A percentile compares a stretch with the other conserved stretches of the same genome.
Evolutionary conservation across 2,329 filamentous ascomycete species (phyloP).

Genomic region (Ophiocordyceps camponoti-floridani): DNA sequence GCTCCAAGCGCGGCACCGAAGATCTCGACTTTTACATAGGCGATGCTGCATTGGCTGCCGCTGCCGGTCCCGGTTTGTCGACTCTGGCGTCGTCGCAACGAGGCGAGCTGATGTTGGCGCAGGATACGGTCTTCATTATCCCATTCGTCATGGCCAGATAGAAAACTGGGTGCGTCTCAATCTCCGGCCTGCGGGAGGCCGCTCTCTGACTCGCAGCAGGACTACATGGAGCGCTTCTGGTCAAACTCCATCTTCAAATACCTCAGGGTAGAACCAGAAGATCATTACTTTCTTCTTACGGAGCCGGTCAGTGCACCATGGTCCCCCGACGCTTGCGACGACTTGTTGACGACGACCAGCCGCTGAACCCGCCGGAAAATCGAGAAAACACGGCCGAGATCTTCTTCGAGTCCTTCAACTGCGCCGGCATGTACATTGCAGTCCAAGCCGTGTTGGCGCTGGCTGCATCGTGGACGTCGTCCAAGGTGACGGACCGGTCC

Average conservation of each 20-base stretch:
- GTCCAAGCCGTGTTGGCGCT: conserved; percentile 94
- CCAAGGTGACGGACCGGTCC: conserved; percentile 90
- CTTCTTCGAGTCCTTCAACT: conserved; percentile 99
- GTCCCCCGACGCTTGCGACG: no score
- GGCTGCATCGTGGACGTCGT: conserved; percentile 95
- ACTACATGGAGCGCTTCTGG: conserved; percentile 99
- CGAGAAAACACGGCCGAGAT: conserved; percentile 98
- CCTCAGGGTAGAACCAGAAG: conserved; percentile 89
- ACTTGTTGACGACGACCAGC: conserved; percentile 28
- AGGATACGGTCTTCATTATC: conserved; percentile 95
- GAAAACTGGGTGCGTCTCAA: conserved; percentile 71
- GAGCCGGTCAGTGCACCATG: conserved; percentile 55
- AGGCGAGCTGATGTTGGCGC: conserved; percentile 4
- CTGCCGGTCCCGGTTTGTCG: conserved; percentile 56
- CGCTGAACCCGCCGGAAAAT: conserved; percentile 94
- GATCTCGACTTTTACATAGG: conserved; percentile 98
- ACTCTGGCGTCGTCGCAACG: not conserved
- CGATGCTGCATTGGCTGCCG: conserved; percentile 77
- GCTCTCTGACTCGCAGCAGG: conserved; percentile 33
- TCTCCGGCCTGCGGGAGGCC: not conserved
- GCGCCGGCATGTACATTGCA: conserved; percentile 94
- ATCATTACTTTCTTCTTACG: conserved; percentile 95
- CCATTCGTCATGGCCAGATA: conserved; percentile 93
- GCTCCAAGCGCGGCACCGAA: conserved; percentile 86
- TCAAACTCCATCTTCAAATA: conserved; percentile 99